Percentiles rank a stretch among this genome's conserved stretches.
phyloP scores from a whole-genome alignment of 2,329 filamentous ascomycete genomes.

The Plenodomus lindquistii region DNA sequence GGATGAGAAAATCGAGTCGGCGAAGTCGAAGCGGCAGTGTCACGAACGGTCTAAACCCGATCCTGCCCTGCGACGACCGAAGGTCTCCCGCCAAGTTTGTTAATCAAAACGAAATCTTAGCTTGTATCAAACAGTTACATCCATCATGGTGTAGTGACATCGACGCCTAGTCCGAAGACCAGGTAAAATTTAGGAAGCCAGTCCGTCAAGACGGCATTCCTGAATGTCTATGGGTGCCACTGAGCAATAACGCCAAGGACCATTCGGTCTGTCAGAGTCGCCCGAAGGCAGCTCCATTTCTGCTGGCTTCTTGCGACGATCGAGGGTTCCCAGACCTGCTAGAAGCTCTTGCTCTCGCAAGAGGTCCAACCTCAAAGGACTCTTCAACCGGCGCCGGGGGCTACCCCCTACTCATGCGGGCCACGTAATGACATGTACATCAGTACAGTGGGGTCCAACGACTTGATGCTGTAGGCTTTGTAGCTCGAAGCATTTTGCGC shows the following conservation, averaged over 20 bases:
- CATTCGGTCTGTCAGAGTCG: constrained; percentile 32
- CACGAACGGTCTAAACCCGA: no score
- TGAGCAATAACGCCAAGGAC: constrained; percentile 39
- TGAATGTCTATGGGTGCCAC: constrained; percentile 22
- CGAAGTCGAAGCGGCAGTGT: not conserved
- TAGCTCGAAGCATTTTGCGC: constrained; percentile 1
- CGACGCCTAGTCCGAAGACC: not conserved
- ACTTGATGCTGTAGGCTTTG: not conserved
- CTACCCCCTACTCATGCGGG: constrained; percentile 32
- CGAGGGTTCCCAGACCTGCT: constrained; percentile 25
- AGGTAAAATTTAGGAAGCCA: not conserved
- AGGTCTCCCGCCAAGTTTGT: not conserved
- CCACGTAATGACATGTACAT: constrained; percentile 11
- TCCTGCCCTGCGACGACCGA: not conserved
- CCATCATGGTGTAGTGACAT: not conserved
- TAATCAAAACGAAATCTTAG: not conserved
- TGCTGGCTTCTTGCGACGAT: constrained; percentile 39
- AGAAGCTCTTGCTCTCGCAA: constrained; percentile 21
- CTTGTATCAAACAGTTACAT: not conserved
- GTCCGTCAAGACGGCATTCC: not conserved
- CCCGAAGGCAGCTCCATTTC: constrained; percentile 28
- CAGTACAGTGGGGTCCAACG: not conserved
- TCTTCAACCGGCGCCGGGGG: constrained; percentile 27
- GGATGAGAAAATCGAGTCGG: not conserved
- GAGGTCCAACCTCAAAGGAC: constrained; percentile 28